Evolutionary conservation across 805 yeast genomes (phyloP), one percentile per base, ranked within the genome.

Genomic region (Kuraishia ogatae): DNA sequence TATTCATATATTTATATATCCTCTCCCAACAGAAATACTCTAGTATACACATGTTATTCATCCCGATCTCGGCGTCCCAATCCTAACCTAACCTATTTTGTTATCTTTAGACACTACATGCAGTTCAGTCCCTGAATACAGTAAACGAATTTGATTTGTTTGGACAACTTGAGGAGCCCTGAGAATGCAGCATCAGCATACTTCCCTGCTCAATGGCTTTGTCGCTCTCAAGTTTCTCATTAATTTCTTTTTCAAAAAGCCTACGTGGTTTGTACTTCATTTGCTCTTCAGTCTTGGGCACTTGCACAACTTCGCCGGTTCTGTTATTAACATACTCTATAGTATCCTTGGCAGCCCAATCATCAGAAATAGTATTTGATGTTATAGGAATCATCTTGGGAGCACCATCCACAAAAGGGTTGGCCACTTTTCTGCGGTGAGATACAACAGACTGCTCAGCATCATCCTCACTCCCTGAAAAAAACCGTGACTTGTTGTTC

Each of bases 401-500:
- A 10, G 43, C 13, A 35, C 43, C 43, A 17, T 35, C 43, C 15
- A 35, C 17, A 15, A 35, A 35, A 35, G 43, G 43, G 43, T 35
- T 35, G 43, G 43, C n/a, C n/a, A 15, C 43, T 15, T 11, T 35
- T 35, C 43, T 35, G 43, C n/a, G n/a, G 17, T 17, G 43, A 15
- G n/a, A 35, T 35, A 35, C 43, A 35, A 11, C 17, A 7, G 43
- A 15, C 17, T 35, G n/a, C 17, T 35, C 43, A 17, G 43, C 6
- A 17, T 35, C n/a, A 11, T 35, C 43, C 43, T 35, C 43, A 15
- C 43, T 35, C 6, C 13, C 43, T 10, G n/a, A 35, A 15, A 35
- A 15, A 13, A 4, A 63, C 56, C 55, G 59, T 17, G 60, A 55
- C 1, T 59, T 50, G 23, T 54, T 65, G 52, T 62, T 59, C 70